A percentile compares a stretch with the other conserved stretches of the same genome.
These are phyloP conservation scores for Sporisorium iseilematis-ciliati DNA, from an alignment of 1,284 basidiomycete species.

Conservation along the genomic window DNA sequence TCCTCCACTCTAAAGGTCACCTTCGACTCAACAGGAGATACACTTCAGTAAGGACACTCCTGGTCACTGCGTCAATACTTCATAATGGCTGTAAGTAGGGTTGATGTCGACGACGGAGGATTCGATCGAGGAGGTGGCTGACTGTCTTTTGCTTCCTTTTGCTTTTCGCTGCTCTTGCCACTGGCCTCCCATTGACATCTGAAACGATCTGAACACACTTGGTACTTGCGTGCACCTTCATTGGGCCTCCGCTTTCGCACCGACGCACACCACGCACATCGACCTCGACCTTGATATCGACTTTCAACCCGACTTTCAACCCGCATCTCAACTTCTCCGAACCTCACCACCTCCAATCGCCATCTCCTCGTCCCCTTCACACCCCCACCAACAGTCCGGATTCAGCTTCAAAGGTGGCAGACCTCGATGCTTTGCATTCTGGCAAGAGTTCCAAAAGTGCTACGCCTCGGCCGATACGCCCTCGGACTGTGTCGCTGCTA, in stretches of 20 bases:
- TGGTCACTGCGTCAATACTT: background rate
- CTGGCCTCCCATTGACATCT: too few relatives aligned
- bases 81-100: slow-evolving; percentile 42
- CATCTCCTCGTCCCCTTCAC: background rate
- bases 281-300: background rate
- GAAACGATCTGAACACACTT: too few relatives aligned
- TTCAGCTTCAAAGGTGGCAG: slow-evolving; percentile 81
- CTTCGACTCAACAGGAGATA: background rate
- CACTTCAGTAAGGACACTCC: background rate
- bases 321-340: background rate
- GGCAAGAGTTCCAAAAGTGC: slow-evolving; percentile 84
- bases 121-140: background rate
- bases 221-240: too few relatives aligned
- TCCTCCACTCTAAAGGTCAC: background rate
- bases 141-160: background rate
- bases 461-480: slow-evolving; percentile 86
- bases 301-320: too few relatives aligned
- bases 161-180: background rate
- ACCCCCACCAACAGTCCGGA: slow-evolving; percentile 72
- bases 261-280: background rate
- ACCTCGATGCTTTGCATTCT: slow-evolving; percentile 89
- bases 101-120: background rate
- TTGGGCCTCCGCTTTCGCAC: background rate
- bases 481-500: slow-evolving; percentile 78
- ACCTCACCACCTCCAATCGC: background rate